Percentiles rank a stretch among this genome's conserved stretches.
Evolutionary conservation across 1,284 basidiomycete species (phyloP).

Genomic region (Austroboletus niveus): DNA sequence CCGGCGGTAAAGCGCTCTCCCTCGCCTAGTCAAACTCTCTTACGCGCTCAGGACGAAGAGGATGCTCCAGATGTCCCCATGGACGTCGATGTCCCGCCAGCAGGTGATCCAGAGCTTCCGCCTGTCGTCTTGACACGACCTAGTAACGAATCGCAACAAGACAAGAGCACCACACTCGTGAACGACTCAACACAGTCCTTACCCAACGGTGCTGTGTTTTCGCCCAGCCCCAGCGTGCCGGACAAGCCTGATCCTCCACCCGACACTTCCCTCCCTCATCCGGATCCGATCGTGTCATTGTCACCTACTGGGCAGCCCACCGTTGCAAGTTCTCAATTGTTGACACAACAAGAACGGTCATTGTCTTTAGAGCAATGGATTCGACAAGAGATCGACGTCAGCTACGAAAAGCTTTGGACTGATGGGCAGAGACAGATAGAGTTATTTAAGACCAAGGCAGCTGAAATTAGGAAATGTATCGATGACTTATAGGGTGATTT

Average conservation of each 20-base stretch:
- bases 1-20: conserved; percentile 13
- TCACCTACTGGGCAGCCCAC: conserved; percentile 13
- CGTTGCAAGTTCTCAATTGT: conserved; percentile 22
- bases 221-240: background rate
- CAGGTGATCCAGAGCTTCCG: background rate
- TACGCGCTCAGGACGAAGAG: background rate
- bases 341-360: conserved; percentile 62
- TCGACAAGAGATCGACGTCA: conserved; percentile 61
- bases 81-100: background rate
- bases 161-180: background rate
- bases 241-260: background rate
- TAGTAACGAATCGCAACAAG: background rate
- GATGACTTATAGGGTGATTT: conserved; percentile 35
- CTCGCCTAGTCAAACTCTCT: conserved; percentile 7
- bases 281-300: conserved; percentile 11
- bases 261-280: background rate
- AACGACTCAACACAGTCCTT: conserved; percentile 4
- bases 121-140: background rate
- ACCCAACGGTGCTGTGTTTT: background rate
- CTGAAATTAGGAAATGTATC: conserved; percentile 51
- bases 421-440: conserved; percentile 62
- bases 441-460: conserved; percentile 56
- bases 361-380: conserved; percentile 82
- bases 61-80: background rate
- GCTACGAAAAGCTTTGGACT: conserved; percentile 58